Evolutionary conservation across 2,329 filamentous ascomycete species (phyloP), one percentile per base, ranked within the genome.

Genomic region (Cordyceps cateniannulata): DNA sequence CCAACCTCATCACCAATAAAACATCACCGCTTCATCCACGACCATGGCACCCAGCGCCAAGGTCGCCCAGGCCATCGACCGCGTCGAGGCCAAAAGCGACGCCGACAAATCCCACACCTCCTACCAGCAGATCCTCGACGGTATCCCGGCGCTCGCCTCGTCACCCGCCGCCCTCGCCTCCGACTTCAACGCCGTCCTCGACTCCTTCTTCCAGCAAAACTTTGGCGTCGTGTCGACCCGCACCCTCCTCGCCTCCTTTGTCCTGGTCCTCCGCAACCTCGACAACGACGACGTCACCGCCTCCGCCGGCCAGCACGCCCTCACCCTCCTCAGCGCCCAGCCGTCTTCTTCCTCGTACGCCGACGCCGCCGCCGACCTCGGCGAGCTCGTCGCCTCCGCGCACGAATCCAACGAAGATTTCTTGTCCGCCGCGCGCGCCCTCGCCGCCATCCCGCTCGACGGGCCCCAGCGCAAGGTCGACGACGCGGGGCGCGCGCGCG

Each of bases 401-500:
- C 88, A 95, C 76, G 92, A 98, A 75, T 77, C 77, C 61, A 85
- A 90, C 65, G 91, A 96, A 53, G 91, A 96, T 72, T 96, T 89
- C 73, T 77, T 82, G 24, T 83, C 84, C 32, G 92, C 93, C 0
- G 95, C 95, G 29, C 86, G 87, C 70, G 81, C 84, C 10, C 83
- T 99, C 7, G 85, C 91, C 69, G 88, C 87, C 42, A 96, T 98
- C 67, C 89, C 92, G 38, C 86, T 98, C 51, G 93, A 99, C 71
- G 89, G 85, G 61, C 93, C 92, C 2, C 92, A 96, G 77, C 88
- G 93, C 53, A 86, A 89, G 61, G 86, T 97, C 40, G 85, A 87
- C 29, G 87, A 92, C 71, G 85, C 90, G 68, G 89, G 93, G 66
- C 93, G 92, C 75, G 91, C 91, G 9, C 81, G 82, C 59, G 85